These are phyloP conservation scores for Pharus latifolius DNA, from an alignment of 176 grass and related monocot genomes.

Conservation along the genomic window DNA sequence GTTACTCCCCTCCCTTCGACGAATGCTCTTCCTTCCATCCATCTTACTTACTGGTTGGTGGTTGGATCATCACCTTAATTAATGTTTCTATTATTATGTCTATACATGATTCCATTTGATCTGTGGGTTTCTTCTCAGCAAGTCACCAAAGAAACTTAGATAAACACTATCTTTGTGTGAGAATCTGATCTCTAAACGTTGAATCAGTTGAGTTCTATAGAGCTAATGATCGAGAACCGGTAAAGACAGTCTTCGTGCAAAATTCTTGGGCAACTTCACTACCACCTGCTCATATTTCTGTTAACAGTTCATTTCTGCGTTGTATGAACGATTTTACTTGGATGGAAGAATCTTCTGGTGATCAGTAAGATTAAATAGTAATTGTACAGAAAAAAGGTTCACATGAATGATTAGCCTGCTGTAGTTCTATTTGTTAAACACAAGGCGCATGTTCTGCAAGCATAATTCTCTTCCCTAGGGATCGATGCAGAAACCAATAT, in stretches of 20 bases:
- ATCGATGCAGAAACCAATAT: slow-evolving; percentile 19
- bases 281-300: too few species aligned
- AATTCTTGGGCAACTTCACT: too few species aligned
- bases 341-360: slow-evolving; percentile 7
- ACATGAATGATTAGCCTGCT: not conserved
- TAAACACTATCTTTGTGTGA: too few species aligned
- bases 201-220: too few species aligned
- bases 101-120: too few species aligned
- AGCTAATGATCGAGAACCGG: too few species aligned
- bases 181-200: too few species aligned
- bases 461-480: slow-evolving; percentile 12
- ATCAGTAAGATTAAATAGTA: not conserved
- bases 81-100: too few species aligned
- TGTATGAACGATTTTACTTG: not conserved
- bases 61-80: slow-evolving; percentile 20
- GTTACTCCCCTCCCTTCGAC: not conserved
- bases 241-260: too few species aligned
- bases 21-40: not conserved
- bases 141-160: too few species aligned
- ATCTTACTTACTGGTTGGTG: not conserved
- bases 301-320: too few species aligned
- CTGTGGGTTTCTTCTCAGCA: too few species aligned
- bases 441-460: slow-evolving; percentile 14
- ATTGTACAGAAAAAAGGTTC: not conserved
- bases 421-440: not conserved